Conservation (phyloP, 2,329 filamentous ascomycete species). For the Coniochaeta ligniaria region DNA sequence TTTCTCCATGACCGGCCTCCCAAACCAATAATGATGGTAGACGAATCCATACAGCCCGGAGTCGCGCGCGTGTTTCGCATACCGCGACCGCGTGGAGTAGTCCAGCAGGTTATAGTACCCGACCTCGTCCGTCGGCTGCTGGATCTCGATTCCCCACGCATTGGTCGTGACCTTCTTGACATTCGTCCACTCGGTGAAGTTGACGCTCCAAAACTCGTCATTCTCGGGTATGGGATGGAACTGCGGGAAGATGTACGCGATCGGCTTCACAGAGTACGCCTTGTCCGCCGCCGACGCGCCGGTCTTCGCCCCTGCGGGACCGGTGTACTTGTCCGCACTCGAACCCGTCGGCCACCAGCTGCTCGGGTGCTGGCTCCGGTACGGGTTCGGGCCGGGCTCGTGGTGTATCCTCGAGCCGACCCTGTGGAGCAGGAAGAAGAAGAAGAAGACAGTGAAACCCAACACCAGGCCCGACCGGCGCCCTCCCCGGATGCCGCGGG, state of each 20-base stretch:
- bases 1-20: constrained; percentile 7
- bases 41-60: constrained; percentile 4
- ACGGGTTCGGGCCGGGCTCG: background rate
- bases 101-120: constrained; percentile 8
- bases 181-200: constrained; percentile 8
- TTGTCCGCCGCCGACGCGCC: background rate
- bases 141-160: constrained; percentile 2
- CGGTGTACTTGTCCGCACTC: background rate
- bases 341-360: background rate
- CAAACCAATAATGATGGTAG: constrained; percentile 9
- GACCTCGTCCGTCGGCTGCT: constrained; percentile 4
- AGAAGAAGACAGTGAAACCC: background rate
- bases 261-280: constrained; percentile 5
- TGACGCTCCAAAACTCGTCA: constrained; percentile 6
- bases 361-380: background rate
- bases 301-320: background rate
- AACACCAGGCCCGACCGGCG: background rate
- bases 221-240: constrained; percentile 7
- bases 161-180: constrained; percentile 5
- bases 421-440: background rate
- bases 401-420: background rate
- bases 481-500: background rate
- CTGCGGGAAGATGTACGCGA: constrained; percentile 8
- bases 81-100: constrained; percentile 1
- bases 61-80: constrained; percentile 3